These are phyloP conservation scores for Populus hybrid DNA, from an alignment of 441 rosid species.

Conservation along the genomic window DNA sequence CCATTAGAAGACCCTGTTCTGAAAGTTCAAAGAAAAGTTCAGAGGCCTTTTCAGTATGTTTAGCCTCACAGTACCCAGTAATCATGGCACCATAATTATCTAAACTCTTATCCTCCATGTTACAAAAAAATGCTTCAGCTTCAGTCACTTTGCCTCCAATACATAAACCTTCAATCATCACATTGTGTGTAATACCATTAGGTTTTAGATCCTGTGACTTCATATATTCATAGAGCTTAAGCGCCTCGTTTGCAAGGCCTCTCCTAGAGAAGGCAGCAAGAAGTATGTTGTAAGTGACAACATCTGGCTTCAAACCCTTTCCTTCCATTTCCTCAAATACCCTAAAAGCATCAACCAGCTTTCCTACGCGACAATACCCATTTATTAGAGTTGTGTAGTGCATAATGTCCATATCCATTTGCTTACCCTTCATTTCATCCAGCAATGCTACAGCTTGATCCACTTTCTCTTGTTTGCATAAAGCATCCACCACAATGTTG, in stretches of 20 bases:
- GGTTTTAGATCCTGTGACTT: constrained; percentile 44
- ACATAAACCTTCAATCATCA: constrained; percentile 67
- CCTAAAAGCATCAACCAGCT: constrained; percentile 39
- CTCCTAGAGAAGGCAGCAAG: constrained; percentile 49
- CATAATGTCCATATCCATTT: constrained; percentile 45
- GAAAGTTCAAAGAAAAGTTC: constrained; percentile 31
- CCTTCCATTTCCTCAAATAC: constrained; percentile 51
- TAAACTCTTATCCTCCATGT: constrained; percentile 32
- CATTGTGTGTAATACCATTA: constrained; percentile 36
- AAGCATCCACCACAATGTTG: constrained; percentile 46
- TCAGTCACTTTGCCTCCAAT: constrained; percentile 48
- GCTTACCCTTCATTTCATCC: constrained; percentile 53
- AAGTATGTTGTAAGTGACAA: constrained; percentile 51
- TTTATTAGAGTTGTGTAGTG: constrained; percentile 65
- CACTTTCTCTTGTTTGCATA: constrained; percentile 56
- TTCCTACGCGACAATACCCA: constrained; percentile 56
- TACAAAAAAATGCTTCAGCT: constrained; percentile 46
- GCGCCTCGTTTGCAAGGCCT: constrained; percentile 38
- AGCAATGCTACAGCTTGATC: constrained; percentile 52
- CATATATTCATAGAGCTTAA: constrained; percentile 34
- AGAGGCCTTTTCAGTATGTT: constrained; percentile 39
- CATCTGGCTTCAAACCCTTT: constrained; percentile 47
- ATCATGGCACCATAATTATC: constrained; percentile 55
- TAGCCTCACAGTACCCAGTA: constrained; percentile 54
- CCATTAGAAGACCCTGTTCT: constrained; percentile 26